phyloP scores from a whole-genome alignment of 169 alveolate species.

The Cryptosporidium baileyi region DNA sequence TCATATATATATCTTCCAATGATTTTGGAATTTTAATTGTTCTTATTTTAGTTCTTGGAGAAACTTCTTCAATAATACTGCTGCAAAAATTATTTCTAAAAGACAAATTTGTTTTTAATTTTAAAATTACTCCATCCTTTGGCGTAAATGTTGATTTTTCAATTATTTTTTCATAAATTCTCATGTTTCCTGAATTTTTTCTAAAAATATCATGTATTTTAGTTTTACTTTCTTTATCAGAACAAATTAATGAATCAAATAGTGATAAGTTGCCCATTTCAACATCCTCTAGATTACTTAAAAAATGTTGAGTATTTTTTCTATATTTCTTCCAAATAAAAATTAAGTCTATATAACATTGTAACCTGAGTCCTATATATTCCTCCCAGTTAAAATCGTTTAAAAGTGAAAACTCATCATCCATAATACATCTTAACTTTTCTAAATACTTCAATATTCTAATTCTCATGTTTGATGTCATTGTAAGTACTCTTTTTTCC shows the following conservation, averaged over 20 bases:
- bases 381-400: slow-evolving; percentile 20
- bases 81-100: no score
- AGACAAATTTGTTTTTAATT: background rate
- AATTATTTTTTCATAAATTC: background rate
- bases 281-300: background rate
- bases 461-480: slow-evolving; percentile 1
- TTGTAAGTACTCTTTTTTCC: background rate
- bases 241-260: background rate
- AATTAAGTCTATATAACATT: background rate
- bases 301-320: background rate
- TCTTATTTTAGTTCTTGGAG: background rate
- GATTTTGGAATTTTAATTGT: background rate
- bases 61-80: background rate
- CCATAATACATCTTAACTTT: slow-evolving; percentile 1
- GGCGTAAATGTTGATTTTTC: background rate
- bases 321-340: background rate
- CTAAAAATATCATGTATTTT: background rate
- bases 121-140: background rate
- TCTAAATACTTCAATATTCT: slow-evolving; percentile 4
- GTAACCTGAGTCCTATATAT: slow-evolving; percentile 7
- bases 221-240: background rate
- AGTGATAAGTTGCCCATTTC: background rate
- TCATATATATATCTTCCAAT: background rate
- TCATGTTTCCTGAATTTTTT: background rate
- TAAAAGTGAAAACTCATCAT: slow-evolving; percentile 27